Evolutionary conservation across 169 alveolate genomes (phyloP), one percentile per base, ranked within the genome.

Genomic region (Hepatocystis sp.): DNA sequence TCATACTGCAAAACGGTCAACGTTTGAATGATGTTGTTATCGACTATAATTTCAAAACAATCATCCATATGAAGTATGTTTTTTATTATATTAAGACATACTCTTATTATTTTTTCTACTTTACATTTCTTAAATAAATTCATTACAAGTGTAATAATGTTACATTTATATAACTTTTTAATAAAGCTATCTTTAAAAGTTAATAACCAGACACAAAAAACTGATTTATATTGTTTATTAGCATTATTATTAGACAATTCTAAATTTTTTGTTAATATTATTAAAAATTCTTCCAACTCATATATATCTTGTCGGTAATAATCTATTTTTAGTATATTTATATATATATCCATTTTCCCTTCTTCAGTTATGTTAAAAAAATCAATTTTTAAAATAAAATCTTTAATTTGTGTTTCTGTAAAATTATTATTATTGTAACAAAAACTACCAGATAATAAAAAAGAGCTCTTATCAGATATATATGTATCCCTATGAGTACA

Each of bases 1-100:
- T 94, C 97, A 86, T 94, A 94, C 67, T 89, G 94, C 44, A 94
- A 71, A 34, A 94, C 91, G 17, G 96, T 93, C 36, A 94, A 39
- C 7, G 95, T 92, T 76, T 93, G 94, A 30, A 85, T 89, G 10
- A 93, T 84, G 63, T 93, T 93, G 60, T 90, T 90, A 49, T 94
- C 96, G 4, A 86, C 90, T 67, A 94, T 93, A 47, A 91, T 61
- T 84, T 91, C 93, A 44, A 91, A 67, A 76, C 95, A 91, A 11
- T 88, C 84, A 21, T 67, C 85, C 63, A 66, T 89, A 30, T 85
- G 85, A 53, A 85, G 68, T 49, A 91, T 81, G 67, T 91, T 91
- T 40, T 90, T 90, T 15, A 91, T 67, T 46, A 91, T 60, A 61
- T 86, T 67, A 34, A 91, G 67, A 55, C 91, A 76, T 27, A 91